These are phyloP conservation scores for Myochromella boudieri DNA, from an alignment of 768 basidiomycete species.

Conservation along the genomic window DNA sequence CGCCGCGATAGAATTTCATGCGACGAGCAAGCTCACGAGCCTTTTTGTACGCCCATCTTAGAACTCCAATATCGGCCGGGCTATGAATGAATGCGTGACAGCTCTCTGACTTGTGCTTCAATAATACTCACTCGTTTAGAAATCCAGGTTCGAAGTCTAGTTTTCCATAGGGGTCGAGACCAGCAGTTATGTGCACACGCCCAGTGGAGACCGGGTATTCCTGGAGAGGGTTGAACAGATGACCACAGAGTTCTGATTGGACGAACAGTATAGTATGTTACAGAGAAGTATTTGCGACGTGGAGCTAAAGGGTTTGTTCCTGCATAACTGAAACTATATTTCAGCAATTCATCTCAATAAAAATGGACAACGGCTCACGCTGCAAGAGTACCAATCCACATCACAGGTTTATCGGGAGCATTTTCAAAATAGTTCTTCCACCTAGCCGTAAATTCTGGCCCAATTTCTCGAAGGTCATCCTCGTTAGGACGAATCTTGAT, in stretches of 20 bases:
- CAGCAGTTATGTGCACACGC: conserved; percentile 46
- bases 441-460: conserved; percentile 43
- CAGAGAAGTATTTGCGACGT: conserved; percentile 26
- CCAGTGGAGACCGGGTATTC: conserved; percentile 49
- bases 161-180: conserved; percentile 37
- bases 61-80: conserved; percentile 40
- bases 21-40: conserved; percentile 54
- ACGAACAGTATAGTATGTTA: conserved; percentile 20
- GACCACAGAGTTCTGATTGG: conserved; percentile 17
- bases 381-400: conserved; percentile 39
- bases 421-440: conserved; percentile 53
- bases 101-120: too few relatives aligned
- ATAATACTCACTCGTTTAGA: conserved; percentile 41
- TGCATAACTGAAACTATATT: conserved; percentile 14
- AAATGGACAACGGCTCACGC: conserved; percentile 34
- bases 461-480: conserved; percentile 50
- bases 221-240: conserved; percentile 19
- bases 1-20: conserved; percentile 45
- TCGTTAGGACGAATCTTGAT: conserved; percentile 54
- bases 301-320: conserved; percentile 19
- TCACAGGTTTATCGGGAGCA: conserved; percentile 56
- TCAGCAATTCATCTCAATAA: conserved; percentile 21
- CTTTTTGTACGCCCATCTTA: conserved; percentile 57
- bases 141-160: conserved; percentile 46
- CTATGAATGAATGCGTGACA: conserved; percentile 27